Conservation (phyloP, 768 basidiomycete species). For the Hypholoma fasciculare region DNA sequence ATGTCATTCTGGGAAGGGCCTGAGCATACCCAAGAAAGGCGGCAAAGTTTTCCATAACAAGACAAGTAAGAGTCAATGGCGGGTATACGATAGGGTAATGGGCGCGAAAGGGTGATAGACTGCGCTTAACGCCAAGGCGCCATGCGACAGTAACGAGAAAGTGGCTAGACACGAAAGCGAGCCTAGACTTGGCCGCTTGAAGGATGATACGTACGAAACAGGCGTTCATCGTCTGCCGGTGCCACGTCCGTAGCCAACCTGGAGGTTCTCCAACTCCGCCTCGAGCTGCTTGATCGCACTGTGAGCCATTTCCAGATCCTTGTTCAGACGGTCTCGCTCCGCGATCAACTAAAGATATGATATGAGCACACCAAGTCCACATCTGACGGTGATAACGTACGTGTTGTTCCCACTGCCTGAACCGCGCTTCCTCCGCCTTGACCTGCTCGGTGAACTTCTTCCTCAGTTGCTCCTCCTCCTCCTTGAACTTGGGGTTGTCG, state of each 20-base stretch:
- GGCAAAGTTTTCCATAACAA: constrained; percentile 5
- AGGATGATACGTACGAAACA: neutral
- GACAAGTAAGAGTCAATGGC: neutral
- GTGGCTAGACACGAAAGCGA: neutral
- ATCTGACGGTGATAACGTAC: constrained; percentile 45
- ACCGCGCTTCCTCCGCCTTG: constrained; percentile 96
- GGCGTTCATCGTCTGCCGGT: constrained; percentile 57
- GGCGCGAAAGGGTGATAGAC: neutral
- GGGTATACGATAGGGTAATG: neutral
- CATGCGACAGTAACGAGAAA: neutral
- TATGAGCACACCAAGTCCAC: constrained; percentile 1
- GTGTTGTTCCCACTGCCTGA: constrained; percentile 99
- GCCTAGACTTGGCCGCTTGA: neutral
- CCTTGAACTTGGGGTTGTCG: constrained; percentile 99
- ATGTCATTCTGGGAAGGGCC: no score
- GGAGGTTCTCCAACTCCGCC: constrained; percentile 86
- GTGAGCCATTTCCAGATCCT: constrained; percentile 93
- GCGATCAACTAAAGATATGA: constrained; percentile 78
- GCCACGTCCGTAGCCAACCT: constrained; percentile 82
- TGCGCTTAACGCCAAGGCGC: neutral
- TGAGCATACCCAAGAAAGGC: no score
- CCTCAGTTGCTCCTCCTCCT: constrained; percentile 95
- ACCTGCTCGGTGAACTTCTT: constrained; percentile 99
- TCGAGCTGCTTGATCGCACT: constrained; percentile 90
- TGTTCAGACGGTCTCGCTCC: constrained; percentile 98